Evolutionary conservation across 2,329 filamentous ascomycete genomes (phyloP), one percentile per base, ranked within the genome.

Genomic region (Botrytis tulipae): DNA sequence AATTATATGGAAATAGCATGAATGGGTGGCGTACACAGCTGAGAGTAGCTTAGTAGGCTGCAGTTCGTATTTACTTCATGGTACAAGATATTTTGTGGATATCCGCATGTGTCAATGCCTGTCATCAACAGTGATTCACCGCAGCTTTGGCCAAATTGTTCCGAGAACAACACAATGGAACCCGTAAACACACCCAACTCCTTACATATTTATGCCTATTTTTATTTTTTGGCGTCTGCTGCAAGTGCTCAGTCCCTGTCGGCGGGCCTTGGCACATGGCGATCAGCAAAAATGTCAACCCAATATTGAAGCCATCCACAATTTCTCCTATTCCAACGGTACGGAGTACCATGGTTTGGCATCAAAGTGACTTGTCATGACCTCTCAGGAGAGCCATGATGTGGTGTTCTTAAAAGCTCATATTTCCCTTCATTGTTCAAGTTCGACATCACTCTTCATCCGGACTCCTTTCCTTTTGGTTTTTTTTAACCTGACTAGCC

Each of bases 21-120:
- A 57, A 66, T 54, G 22, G 54, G 70, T 46, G 70, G 70, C 65
- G 60, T 66, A 44, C 29, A 42, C 61, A 66, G 70, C 70, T 71
- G 48, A n/a, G 59, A 44, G 59, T 29, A 44, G 59, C 22, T 66
- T 57, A 18, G 22, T 29, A 40, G 22, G 25, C n/a, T 25, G 14
- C 66, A 57, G 8, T 69, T 59, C 48, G 61, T 54, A 68, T 51
- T 40, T n/a, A 2, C 46, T 29, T 29, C 18, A 40, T 40, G 35
- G 25, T n/a, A 69, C 48, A 42, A 57, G 40, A n/a, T 22, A 42
- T 25, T 32, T n/a, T 25, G 25, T 67, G 63, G 32, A 37, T 37
- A 51, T 51, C 63, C 25, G 32, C 63, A 51, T 67, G 44, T 67
- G 48, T 63, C 48, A 51, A 51, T 63, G 37, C 25, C 22, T 40